Evolutionary conservation across 352 stramenopile species (phyloP), one percentile per base, ranked within the genome.

Genomic region (Phytophthora palmivora): DNA sequence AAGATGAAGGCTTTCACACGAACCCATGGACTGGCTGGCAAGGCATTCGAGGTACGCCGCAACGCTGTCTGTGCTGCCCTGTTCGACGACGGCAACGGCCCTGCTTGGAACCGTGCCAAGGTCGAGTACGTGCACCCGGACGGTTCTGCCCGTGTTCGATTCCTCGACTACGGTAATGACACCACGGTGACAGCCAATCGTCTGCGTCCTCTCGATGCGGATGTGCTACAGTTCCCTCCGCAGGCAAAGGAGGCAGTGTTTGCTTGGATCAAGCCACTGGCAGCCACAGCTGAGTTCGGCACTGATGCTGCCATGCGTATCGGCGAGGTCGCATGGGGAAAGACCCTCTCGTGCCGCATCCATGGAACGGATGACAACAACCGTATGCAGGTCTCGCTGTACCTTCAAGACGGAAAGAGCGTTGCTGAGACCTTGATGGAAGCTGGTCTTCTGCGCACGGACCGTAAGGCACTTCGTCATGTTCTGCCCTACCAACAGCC

Each of bases 81-180:
- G 3, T 99, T 98, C 63, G 91, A 98, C 60, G 97, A 99, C 66
- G 95, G 94, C 45, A 89, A 79, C 37, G 92, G 93, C 6, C 91
- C 88, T 16, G 67, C 89, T 26, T 99, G 96, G 96, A 99, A 98
- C 82, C 91, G 97, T 54, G 96, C 87, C 12, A 96, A 96, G 52
- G 78, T 99, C 36, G 87, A 95, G 60, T 82, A 82, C 46, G 72
- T 93, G 37, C 61, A 89, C 54, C 49, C 73, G 2, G 78, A 94
- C 36, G 82, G 78, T 33, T 82, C 74, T 6, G 80, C 72, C 1
- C 87, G 84, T 42, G 87, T 99, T 47, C 83, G 95, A 12, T 98
- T 98, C 72, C 83, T 99, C 30, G 97, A 99, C 87, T 98, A 98
- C 62, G 97, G 97, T 58, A 98, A 98, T 69, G 77, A 91, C 15